phyloP scores from a whole-genome alignment of 345 rosid species.

The Citrus inodora region DNA sequence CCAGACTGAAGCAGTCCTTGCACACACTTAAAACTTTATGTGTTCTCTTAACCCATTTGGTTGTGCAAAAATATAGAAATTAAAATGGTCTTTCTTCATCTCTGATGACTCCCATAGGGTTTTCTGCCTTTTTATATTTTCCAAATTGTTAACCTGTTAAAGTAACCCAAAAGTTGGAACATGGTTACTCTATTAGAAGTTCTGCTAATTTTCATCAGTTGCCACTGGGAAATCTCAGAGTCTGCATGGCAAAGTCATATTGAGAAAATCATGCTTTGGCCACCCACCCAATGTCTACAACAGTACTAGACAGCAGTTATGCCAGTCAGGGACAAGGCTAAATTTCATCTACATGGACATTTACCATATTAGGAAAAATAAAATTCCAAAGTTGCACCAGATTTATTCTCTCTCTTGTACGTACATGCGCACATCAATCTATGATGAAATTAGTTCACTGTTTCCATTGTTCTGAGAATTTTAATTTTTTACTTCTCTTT shows the following conservation, averaged over 20 bases:
- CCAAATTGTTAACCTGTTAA: background rate
- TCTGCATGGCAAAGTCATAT: background rate
- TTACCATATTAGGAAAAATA: background rate
- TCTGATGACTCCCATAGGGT: background rate
- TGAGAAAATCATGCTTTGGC: background rate
- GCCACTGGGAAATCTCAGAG: background rate
- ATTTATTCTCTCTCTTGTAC: background rate
- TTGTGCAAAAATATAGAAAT: background rate
- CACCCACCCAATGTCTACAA: background rate
- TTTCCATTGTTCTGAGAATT: constrained; percentile 11
- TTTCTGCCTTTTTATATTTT: background rate
- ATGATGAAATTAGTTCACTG: background rate
- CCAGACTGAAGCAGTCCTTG: background rate
- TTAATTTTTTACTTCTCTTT: constrained; percentile 19
- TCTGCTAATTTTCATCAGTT: background rate
- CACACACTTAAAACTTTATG: background rate
- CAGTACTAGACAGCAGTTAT: background rate
- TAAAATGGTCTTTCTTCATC: background rate
- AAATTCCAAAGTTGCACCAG: background rate
- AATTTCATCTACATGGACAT: background rate
- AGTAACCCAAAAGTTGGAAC: background rate
- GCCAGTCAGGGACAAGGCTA: background rate
- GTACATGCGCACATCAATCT: background rate
- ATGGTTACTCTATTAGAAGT: background rate
- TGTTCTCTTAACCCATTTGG: background rate